Conservation (phyloP, 2,329 filamentous ascomycete genomes). For the Aspergillus luchuensis region DNA sequence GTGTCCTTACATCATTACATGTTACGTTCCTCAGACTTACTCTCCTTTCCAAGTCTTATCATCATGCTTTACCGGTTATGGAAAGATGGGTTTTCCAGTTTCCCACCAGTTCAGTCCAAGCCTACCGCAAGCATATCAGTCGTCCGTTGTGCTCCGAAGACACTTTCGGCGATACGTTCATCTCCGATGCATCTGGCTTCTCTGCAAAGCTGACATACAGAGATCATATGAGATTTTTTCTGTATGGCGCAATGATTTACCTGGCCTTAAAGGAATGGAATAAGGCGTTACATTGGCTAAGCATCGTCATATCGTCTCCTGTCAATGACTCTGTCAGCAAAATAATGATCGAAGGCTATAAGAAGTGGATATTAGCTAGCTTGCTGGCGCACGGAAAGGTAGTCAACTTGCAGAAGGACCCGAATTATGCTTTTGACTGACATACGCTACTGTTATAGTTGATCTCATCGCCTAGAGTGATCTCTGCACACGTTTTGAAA, state of each 20-base stretch:
- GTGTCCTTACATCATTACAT: slow-evolving; percentile 48
- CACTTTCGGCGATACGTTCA: slow-evolving; percentile 36
- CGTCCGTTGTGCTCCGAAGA: slow-evolving; percentile 34
- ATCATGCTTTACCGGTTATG: slow-evolving; percentile 43
- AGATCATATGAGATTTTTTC: slow-evolving; percentile 64
- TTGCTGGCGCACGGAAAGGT: slow-evolving; percentile 70
- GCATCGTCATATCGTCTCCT: slow-evolving; percentile 68
- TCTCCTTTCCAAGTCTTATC: slow-evolving; percentile 45
- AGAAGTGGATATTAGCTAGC: slow-evolving; percentile 81
- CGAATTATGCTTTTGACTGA: slow-evolving; percentile 6
- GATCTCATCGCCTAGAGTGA: slow-evolving; percentile 58
- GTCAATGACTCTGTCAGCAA: slow-evolving; percentile 65
- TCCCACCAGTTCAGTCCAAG: slow-evolving; percentile 31
- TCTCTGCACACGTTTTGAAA: slow-evolving; percentile 57
- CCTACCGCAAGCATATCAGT: slow-evolving; percentile 25
- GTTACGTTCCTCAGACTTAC: slow-evolving; percentile 45
- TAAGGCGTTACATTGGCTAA: slow-evolving; percentile 63
- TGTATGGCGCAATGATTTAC: slow-evolving; percentile 66
- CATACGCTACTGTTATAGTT: slow-evolving; percentile 34
- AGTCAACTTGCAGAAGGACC: slow-evolving; percentile 12
- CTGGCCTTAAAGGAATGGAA: slow-evolving; percentile 64
- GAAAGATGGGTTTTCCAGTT: slow-evolving; percentile 47
- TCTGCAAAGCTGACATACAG: slow-evolving; percentile 43
- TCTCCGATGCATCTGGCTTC: slow-evolving; percentile 42
- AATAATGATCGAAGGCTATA: slow-evolving; percentile 86